Evolutionary conservation across 148 eudicot genomes (phyloP), one percentile per base, ranked within the genome.

Genomic region (Chenopodium suecicum): DNA sequence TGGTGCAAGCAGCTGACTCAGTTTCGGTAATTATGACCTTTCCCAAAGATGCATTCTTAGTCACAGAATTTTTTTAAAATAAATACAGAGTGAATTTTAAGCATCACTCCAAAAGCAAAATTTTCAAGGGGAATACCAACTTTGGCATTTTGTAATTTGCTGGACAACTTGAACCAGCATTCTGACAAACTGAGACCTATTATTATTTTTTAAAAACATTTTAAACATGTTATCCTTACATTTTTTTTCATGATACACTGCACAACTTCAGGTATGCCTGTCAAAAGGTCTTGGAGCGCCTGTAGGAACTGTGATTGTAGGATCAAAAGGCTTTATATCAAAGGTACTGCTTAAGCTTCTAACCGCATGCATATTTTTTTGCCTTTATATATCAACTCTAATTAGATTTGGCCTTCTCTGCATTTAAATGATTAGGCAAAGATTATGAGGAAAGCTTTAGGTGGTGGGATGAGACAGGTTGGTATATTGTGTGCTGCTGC

Each of bases 251-350:
- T 56, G 27, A 69, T 32, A 68, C 75, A 68, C 7, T 41, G 8
- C 1, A 4, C 48, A 23, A 71, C 80, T 77, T 66, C 82, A 97
- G 99, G 90, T 94, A 52, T 97, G 99, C 84, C 86, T 97, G 52
- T 97, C 99, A 16, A 97, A 96, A 89, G 99, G 98, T 32, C 88
- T 97, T 67, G 98, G 99, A 76, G 99, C 98, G 67, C 99, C 99
- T 19, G 95, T 89, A 44, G 98, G 99, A 88, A 73, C 92, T 76
- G 90, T 97, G 22, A 92, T 97, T 86, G 99, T 94, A 70, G 99
- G 98, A 77, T 88, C 99, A 81, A 88, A 86, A 75, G 76, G 84
- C 73, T 97, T 97, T 74, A 92, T 97, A 77, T 70, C 88, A 63
- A 92, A 80, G 93, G 99, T 94, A 90, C 81, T 48, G 60, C 19